phyloP scores from a whole-genome alignment of 768 basidiomycete species.

The Crassisporium funariophilum region DNA sequence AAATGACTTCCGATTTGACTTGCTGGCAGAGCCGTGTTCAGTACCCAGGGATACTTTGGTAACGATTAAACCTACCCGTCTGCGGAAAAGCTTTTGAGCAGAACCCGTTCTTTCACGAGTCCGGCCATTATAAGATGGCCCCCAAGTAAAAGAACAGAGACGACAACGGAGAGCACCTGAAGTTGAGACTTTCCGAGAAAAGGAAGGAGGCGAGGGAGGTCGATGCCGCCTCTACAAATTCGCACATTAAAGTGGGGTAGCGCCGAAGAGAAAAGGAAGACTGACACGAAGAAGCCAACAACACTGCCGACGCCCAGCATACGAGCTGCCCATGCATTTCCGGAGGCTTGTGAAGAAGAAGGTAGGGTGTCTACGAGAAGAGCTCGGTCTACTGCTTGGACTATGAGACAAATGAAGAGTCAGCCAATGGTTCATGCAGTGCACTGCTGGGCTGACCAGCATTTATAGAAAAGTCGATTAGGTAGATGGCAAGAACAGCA shows the following conservation, averaged over 20 bases:
- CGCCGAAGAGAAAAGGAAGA: conserved; percentile 12
- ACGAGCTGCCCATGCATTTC: conserved; percentile 95
- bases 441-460: conserved; percentile 34
- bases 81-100: conserved; percentile 39
- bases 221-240: conserved; percentile 70
- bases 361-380: conserved; percentile 87
- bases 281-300: conserved; percentile 86
- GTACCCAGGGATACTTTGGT: background rate
- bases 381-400: conserved; percentile 89
- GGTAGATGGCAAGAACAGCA: conserved; percentile 59
- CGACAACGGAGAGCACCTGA: conserved; percentile 78
- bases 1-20: conserved; percentile 33
- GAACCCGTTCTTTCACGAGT: conserved; percentile 72
- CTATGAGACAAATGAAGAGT: conserved; percentile 34
- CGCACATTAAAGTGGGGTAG: background rate
- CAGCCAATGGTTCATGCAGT: background rate
- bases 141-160: conserved; percentile 62
- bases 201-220: conserved; percentile 69
- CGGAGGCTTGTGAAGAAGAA: conserved; percentile 71
- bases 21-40: conserved; percentile 18
- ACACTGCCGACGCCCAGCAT: conserved; percentile 90
- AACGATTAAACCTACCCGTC: conserved; percentile 16
- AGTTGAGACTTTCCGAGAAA: conserved; percentile 81
- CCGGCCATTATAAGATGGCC: conserved; percentile 66
- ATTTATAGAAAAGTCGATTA: conserved; percentile 63